Evolutionary conservation across 2,329 filamentous ascomycete species (phyloP).

Genomic region (Venturia asperata): DNA sequence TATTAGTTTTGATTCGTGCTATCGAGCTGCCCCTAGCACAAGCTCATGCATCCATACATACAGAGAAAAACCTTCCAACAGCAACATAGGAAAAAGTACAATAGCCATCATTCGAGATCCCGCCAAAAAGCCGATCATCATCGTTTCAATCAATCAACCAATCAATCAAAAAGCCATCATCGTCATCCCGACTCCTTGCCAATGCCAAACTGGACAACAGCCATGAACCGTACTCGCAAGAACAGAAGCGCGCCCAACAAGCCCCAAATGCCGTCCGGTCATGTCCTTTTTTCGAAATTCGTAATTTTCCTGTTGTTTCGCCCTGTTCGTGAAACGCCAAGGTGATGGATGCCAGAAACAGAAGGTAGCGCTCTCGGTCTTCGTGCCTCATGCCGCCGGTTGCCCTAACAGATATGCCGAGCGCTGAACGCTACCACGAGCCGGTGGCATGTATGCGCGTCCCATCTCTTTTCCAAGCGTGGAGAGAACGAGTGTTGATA

Average conservation of each 20-base stretch:
- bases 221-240: neutral
- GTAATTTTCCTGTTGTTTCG: neutral
- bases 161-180: neutral
- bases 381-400: neutral
- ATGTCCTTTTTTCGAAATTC: neutral
- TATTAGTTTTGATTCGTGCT: neutral
- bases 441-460: conserved; percentile 5
- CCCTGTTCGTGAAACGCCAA: neutral
- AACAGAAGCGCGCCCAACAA: neutral
- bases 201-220: neutral
- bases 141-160: neutral
- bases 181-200: neutral
- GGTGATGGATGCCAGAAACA: neutral
- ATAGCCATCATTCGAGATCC: neutral
- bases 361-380: neutral
- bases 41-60: neutral
- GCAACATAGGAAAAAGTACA: neutral
- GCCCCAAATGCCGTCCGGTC: neutral
- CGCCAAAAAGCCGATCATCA: neutral
- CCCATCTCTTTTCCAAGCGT: neutral
- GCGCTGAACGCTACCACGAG: neutral
- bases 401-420: neutral
- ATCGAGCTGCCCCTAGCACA: neutral
- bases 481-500: neutral
- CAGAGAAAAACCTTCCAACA: neutral